Evolutionary conservation across 306 rosid genomes (phyloP).

Genomic region (Abrus precatorius): DNA sequence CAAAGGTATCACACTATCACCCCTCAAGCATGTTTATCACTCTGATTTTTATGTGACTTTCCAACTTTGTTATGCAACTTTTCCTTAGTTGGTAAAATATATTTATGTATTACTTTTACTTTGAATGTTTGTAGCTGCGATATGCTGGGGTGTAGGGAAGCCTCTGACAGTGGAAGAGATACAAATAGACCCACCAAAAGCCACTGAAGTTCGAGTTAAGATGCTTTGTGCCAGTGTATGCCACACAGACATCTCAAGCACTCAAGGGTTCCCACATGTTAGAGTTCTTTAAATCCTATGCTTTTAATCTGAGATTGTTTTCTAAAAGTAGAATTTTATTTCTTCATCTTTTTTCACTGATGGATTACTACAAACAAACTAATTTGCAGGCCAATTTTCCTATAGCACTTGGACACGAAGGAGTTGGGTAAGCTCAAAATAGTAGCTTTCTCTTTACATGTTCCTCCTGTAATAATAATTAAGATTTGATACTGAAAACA

Average conservation of each 20-base stretch:
- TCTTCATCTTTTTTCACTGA: constrained; percentile 18
- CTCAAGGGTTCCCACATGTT: constrained; percentile 55
- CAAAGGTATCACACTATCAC: constrained; percentile 53
- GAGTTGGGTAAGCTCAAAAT: constrained; percentile 59
- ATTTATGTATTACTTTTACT: neutral
- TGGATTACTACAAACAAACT: neutral
- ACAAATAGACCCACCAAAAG: constrained; percentile 64
- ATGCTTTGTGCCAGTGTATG: constrained; percentile 69
- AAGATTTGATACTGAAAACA: no score
- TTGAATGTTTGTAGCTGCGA: constrained; percentile 52
- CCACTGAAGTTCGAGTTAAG: constrained; percentile 63
- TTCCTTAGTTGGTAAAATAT: no score
- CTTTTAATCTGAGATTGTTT: neutral
- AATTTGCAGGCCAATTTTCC: constrained; percentile 58
- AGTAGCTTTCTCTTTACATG: neutral
- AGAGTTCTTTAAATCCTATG: neutral
- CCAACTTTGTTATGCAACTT: neutral
- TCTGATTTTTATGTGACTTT: neutral
- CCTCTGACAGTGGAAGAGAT: constrained; percentile 63
- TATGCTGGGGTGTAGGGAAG: constrained; percentile 64
- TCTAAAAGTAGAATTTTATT: neutral
- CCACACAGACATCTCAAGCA: constrained; percentile 57
- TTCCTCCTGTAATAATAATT: neutral
- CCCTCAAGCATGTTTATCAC: neutral
- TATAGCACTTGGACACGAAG: constrained; percentile 69